Percentiles rank a stretch among this genome's conserved stretches.
Conservation (phyloP, 2,329 filamentous ascomycete genomes). For the Cordyceps javanica region DNA sequence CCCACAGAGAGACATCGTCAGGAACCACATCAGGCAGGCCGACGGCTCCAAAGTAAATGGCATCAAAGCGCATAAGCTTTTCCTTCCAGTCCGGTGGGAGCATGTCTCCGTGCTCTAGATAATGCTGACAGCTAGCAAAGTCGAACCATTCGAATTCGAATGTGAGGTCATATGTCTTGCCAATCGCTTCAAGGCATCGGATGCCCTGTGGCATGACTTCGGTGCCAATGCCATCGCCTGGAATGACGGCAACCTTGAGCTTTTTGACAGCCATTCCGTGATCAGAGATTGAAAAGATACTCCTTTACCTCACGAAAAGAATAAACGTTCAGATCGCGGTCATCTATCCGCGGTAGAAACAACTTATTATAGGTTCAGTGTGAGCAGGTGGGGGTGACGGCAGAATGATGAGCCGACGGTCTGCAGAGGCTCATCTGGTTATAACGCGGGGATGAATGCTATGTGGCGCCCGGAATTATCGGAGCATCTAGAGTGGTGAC, state of each 20-base stretch:
- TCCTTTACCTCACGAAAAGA: not conserved
- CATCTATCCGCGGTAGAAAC: too few relatives aligned
- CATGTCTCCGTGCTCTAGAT: conserved; percentile 33
- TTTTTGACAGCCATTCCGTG: conserved; percentile 31
- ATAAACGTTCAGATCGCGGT: too few relatives aligned
- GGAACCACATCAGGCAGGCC: conserved; percentile 50
- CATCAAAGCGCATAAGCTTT: conserved; percentile 52
- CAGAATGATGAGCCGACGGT: conserved; percentile 37
- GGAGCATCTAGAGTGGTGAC: too few relatives aligned
- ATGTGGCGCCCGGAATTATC: too few relatives aligned
- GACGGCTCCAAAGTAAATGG: conserved; percentile 63
- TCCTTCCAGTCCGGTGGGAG: conserved; percentile 42
- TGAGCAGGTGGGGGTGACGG: not conserved
- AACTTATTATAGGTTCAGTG: not conserved
- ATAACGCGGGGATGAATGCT: too few relatives aligned
- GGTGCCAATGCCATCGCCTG: conserved; percentile 63
- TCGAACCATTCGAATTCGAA: conserved; percentile 57
- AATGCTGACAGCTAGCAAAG: conserved; percentile 61
- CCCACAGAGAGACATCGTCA: conserved; percentile 63
- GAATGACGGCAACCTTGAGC: conserved; percentile 53
- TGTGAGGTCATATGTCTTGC: conserved; percentile 42
- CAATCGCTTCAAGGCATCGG: conserved; percentile 48
- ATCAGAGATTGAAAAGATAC: not conserved
- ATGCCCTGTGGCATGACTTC: conserved; percentile 62
- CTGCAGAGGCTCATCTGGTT: not conserved